These are phyloP conservation scores for Thinopyrum elongatum DNA, from an alignment of 176 grass and related monocot species.

Conservation along the genomic window DNA sequence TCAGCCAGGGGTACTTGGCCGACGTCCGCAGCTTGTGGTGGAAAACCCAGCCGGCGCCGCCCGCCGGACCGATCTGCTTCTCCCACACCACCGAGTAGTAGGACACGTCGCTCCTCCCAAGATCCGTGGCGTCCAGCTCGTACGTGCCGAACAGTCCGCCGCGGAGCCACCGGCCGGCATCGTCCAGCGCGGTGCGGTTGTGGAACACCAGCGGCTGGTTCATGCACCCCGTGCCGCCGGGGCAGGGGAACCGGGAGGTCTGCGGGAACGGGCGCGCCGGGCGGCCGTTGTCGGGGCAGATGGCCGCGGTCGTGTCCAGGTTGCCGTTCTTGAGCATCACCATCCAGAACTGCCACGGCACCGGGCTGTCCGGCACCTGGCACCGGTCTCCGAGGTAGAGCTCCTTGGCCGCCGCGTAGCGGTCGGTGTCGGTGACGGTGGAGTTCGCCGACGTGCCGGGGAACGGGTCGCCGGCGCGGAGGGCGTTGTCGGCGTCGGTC, in stretches of 20 bases:
- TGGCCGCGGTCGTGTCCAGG: conserved; percentile 65
- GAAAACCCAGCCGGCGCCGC: conserved; percentile 60
- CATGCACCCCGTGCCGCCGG: conserved; percentile 85
- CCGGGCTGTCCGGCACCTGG: conserved; percentile 48
- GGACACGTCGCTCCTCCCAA: not conserved
- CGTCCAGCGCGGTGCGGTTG: conserved; percentile 57
- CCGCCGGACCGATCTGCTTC: conserved; percentile 44
- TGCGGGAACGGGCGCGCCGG: conserved; percentile 60
- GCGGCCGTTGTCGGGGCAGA: conserved; percentile 71
- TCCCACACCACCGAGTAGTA: conserved; percentile 88
- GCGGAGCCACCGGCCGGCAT: conserved; percentile 23
- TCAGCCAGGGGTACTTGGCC: conserved; percentile 84
- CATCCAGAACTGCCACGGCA: conserved; percentile 96
- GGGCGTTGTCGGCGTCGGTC: conserved; percentile 59
- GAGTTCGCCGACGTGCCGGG: not conserved
- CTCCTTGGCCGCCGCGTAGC: conserved; percentile 73
- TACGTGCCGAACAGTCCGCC: conserved; percentile 71
- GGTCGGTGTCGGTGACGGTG: conserved; percentile 42
- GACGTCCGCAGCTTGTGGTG: conserved; percentile 74
- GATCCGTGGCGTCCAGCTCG: conserved; percentile 48
- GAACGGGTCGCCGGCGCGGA: conserved; percentile 51
- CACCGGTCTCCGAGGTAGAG: conserved; percentile 72
- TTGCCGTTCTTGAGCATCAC: conserved; percentile 98
- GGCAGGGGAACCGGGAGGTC: conserved; percentile 68
- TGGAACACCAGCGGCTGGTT: conserved; percentile 91